Base-by-base conservation (phyloP, 2,329 filamentous ascomycete species). In the Xylaria digitata region DNA sequence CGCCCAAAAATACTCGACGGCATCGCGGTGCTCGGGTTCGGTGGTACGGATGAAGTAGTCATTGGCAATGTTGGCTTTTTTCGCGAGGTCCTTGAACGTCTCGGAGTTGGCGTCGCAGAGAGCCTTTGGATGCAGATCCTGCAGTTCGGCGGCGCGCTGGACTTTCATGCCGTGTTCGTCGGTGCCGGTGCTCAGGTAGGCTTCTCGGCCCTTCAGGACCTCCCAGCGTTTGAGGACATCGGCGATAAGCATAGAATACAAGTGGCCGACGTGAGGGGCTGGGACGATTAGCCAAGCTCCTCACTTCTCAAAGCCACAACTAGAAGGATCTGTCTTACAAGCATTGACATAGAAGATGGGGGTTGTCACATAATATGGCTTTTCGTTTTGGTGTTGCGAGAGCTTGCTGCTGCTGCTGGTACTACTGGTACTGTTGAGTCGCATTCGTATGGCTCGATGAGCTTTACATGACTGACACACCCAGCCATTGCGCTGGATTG, bases 301-400 rank as follows among this genome's bases (percentile, higher is more conserved):
- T 34, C 34, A 34, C n/a, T 23, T 23, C 54, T 23, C 30, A 19
- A 32, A 40, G 19, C 45, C 32, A 8, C 19, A 30, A 34, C n/a
- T 1, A 50, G 26, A 30, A 7, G 15, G 37, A 23, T 71, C 82
- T 73, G 30, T 71, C 83, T 73, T 82, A 94, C 93, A 89, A 62
- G 94, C 93, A 86, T 99, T 99, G 82, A 99, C 96, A 80, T 99
- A 99, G 83, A 98, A 99, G 65, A 99, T 99, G 2, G 96, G 96
- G 8, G 94, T 96, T 5, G 96, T 98, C 75, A 97, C 85, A 83
- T 98, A 99, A 83, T 91, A 97, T 8, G 95, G 94, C 82, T 98
- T 98, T 49, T 68, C 70, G 30, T 63, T 55, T 48, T 43, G 30
- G 48, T 68, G 67, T 17, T 57, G 61, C 19, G 43, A 21, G 23